phyloP scores from a whole-genome alignment of 352 stramenopile species.

The Elongisporangium prolatum region DNA sequence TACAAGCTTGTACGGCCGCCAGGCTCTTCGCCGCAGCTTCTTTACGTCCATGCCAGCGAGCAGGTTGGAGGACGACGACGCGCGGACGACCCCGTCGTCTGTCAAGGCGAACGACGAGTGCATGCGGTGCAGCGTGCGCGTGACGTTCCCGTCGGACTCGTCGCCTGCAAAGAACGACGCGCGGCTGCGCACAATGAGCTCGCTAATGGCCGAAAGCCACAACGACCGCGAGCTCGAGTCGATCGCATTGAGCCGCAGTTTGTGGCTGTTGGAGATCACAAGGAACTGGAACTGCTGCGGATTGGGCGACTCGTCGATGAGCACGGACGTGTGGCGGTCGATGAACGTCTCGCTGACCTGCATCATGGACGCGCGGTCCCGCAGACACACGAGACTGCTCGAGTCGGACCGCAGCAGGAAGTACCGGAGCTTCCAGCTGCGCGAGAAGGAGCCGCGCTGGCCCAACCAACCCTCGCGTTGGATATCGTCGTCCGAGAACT shows the following conservation, averaged over 20 bases:
- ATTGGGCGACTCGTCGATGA: conserved; percentile 56
- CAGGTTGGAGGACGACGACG: conserved; percentile 21
- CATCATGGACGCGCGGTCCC: conserved; percentile 66
- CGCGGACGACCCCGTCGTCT: conserved; percentile 43
- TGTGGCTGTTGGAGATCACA: conserved; percentile 65
- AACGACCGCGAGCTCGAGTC: conserved; percentile 43
- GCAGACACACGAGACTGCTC: conserved; percentile 72
- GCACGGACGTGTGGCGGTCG: conserved; percentile 67
- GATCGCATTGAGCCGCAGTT: conserved; percentile 67
- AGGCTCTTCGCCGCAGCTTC: conserved; percentile 26
- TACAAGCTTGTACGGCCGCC: conserved; percentile 75
- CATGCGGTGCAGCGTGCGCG: conserved; percentile 41
- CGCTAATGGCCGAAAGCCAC: conserved; percentile 75
- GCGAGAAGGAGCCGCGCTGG: conserved; percentile 53
- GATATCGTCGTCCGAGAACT: conserved; percentile 72
- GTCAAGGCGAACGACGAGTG: conserved; percentile 35
- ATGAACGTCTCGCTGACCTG: conserved; percentile 65
- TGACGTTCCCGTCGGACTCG: conserved; percentile 58
- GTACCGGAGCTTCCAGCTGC: conserved; percentile 84
- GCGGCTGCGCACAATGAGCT: conserved; percentile 76
- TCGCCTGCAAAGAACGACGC: conserved; percentile 71
- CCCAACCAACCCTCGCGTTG: conserved; percentile 76
- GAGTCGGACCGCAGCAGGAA: conserved; percentile 67
- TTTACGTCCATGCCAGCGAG: conserved; percentile 15
- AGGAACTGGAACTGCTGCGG: conserved; percentile 79